Base-by-base conservation (phyloP, 2,329 filamentous ascomycete genomes). In the Cercospora sp. region DNA sequence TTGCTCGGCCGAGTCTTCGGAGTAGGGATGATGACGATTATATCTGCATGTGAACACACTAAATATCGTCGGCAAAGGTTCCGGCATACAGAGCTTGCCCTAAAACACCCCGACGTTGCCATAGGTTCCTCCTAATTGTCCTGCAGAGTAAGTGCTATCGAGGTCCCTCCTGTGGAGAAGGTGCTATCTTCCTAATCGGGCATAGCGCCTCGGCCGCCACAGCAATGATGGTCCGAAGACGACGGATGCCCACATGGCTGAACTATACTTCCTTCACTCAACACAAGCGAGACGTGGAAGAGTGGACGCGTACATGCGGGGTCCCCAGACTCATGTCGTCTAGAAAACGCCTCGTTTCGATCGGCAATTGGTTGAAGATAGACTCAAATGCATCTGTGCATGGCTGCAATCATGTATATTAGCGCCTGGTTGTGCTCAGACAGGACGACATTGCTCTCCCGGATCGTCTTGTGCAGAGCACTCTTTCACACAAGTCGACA, bases 361-460 rank as follows among this genome's bases (percentile, higher is more conserved):
- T 30, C 26, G 53, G 53, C 26, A 30, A 30, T 31, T 58, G 53
- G n/a, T n/a, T 30, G 26, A 28, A 33, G 53, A 30, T 28, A 30
- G 26, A 10, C 7, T 30, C 9, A 2, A 9, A 20, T 7, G 8
- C 20, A 23, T 23, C 20, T 23, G 20, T 23, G 20, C 26, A 6
- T 18, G 53, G 48, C 23, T 16, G 7, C 9, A 2, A 30, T 57
- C 18, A 28, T 58, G n/a, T 58, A 58, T 33, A 58, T 58, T 58
- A 30, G 26, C 40, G 33, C 60, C 61, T 31, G 10, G 45, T 60
- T 53, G 51, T 57, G 45, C 60, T 42, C 60, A 64, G 63, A 7
- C 6, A 30, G n/a, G 9, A 51, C 10, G 20, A 5, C n/a, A 23
- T 51, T 26, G 20, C 12, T 23, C 12, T 26, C 20, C 4, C 6